phyloP scores from a whole-genome alignment of 257 asterid species.

The Salvia hispanica region DNA sequence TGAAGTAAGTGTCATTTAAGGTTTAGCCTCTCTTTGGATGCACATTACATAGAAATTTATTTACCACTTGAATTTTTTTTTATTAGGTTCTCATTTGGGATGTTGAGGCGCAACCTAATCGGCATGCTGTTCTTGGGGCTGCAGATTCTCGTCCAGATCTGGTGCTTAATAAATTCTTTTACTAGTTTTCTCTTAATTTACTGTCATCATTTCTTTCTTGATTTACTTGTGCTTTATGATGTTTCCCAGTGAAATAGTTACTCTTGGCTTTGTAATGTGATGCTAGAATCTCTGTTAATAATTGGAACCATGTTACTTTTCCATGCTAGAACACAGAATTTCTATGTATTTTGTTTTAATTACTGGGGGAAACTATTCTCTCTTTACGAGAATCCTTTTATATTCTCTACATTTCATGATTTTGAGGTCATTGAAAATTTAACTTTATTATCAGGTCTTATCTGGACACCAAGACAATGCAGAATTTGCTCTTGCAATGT shows the following conservation, averaged over 20 bases:
- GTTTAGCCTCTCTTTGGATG: slow-evolving; percentile 18
- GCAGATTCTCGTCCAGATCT: slow-evolving; percentile 86
- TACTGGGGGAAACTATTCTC: slow-evolving; percentile 4
- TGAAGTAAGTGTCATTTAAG: slow-evolving; percentile 59
- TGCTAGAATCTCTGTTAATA: neutral
- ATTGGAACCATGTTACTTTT: slow-evolving; percentile 12
- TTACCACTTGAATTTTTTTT: slow-evolving; percentile 21
- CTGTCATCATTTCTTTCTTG: neutral
- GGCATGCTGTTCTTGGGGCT: slow-evolving; percentile 89
- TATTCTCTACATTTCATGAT: slow-evolving; percentile 8
- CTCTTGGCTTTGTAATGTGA: neutral
- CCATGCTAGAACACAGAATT: slow-evolving; percentile 17
- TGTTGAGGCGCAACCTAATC: slow-evolving; percentile 90
- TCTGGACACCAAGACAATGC: slow-evolving; percentile 97
- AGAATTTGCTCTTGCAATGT: slow-evolving; percentile 95
- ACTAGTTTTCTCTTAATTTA: slow-evolving; percentile 7
- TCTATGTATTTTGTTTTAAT: slow-evolving; percentile 5
- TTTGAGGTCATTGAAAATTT: slow-evolving; percentile 3
- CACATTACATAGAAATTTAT: slow-evolving; percentile 1
- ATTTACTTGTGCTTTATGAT: slow-evolving; percentile 5
- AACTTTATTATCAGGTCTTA: slow-evolving; percentile 53
- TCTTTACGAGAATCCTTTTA: neutral
- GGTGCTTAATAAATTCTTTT: slow-evolving; percentile 45
- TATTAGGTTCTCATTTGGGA: slow-evolving; percentile 95
- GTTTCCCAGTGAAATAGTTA: slow-evolving; percentile 13